These are phyloP conservation scores for Candida odintsovae DNA, from an alignment of 805 yeast genomes.

Conservation along the genomic window DNA sequence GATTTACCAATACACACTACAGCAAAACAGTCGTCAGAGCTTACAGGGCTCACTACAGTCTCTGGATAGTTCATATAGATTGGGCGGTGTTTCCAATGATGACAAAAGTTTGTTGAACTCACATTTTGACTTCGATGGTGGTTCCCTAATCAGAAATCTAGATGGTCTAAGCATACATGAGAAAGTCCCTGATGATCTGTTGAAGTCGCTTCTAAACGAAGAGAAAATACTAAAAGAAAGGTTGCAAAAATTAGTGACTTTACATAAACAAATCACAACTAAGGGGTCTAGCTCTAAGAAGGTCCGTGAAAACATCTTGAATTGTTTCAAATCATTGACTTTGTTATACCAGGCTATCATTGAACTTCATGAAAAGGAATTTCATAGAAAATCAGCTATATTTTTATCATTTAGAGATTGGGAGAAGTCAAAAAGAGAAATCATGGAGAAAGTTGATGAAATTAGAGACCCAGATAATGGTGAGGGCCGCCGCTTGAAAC, in stretches of 20 bases:
- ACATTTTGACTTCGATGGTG: background rate
- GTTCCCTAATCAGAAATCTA: background rate
- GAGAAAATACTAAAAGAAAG: slow-evolving; percentile 14
- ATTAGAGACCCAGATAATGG: slow-evolving; percentile 33
- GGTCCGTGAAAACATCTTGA: slow-evolving; percentile 26
- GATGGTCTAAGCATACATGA: background rate
- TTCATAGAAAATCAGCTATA: slow-evolving; percentile 22
- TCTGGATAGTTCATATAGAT: background rate
- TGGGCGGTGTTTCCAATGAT: background rate
- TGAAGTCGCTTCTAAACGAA: slow-evolving; percentile 15
- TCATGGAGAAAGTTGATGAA: slow-evolving; percentile 29
- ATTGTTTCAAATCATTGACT: slow-evolving; percentile 30
- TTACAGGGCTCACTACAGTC: background rate
- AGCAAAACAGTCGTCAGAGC: background rate
- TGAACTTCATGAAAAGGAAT: slow-evolving; percentile 36
- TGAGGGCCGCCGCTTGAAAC: slow-evolving; percentile 35
- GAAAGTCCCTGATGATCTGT: slow-evolving; percentile 5
- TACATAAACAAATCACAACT: slow-evolving; percentile 24
- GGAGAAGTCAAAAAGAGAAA: slow-evolving; percentile 30
- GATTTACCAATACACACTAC: background rate
- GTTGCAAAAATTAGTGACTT: slow-evolving; percentile 11
- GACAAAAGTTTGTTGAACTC: background rate
- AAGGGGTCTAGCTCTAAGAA: slow-evolving; percentile 28
- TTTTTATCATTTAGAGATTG: slow-evolving; percentile 29
- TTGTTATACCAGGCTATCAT: slow-evolving; percentile 34